A percentile compares a stretch with the other conserved stretches of the same genome.
phyloP scores from a whole-genome alignment of 768 basidiomycete species.

The Boletus fagicola region DNA sequence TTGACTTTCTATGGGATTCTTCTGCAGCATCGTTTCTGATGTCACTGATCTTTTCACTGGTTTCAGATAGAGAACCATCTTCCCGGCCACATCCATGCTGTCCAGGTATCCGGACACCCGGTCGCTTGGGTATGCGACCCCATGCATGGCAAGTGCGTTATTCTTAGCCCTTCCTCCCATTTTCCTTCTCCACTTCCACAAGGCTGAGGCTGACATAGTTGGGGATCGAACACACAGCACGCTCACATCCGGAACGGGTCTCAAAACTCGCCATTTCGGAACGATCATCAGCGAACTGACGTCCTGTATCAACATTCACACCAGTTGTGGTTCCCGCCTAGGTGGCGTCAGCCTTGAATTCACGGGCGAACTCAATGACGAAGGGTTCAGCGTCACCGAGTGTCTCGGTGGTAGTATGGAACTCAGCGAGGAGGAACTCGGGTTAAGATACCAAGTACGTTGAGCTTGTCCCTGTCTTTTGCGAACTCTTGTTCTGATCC shows the following conservation, averaged over 20 bases:
- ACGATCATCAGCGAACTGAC: conserved; percentile 88
- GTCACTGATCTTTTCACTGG: not conserved
- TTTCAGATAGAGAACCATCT: conserved; percentile 72
- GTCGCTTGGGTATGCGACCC: conserved; percentile 96
- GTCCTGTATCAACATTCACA: conserved; percentile 78
- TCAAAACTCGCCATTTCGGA: conserved; percentile 89
- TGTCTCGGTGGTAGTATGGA: conserved; percentile 97
- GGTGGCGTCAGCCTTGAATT: conserved; percentile 88
- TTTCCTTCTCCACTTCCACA: not conserved
- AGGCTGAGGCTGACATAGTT: not conserved
- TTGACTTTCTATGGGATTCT: not conserved
- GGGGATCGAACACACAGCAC: conserved; percentile 50
- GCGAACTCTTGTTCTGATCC: not conserved
- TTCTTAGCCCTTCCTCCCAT: not conserved
- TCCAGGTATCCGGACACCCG: conserved; percentile 77
- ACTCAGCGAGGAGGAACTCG: conserved; percentile 82
- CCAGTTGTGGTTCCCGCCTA: conserved; percentile 66
- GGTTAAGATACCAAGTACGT: conserved; percentile 81
- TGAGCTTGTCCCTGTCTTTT: not conserved
- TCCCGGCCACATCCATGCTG: conserved; percentile 76
- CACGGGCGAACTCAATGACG: conserved; percentile 86
- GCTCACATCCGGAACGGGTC: conserved; percentile 69
- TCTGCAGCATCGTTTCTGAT: not conserved
- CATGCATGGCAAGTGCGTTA: conserved; percentile 94
- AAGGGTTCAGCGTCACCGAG: conserved; percentile 95